Evolutionary conservation across 768 basidiomycete genomes (phyloP), one percentile per base, ranked within the genome.

Genomic region (Russula vinacea): DNA sequence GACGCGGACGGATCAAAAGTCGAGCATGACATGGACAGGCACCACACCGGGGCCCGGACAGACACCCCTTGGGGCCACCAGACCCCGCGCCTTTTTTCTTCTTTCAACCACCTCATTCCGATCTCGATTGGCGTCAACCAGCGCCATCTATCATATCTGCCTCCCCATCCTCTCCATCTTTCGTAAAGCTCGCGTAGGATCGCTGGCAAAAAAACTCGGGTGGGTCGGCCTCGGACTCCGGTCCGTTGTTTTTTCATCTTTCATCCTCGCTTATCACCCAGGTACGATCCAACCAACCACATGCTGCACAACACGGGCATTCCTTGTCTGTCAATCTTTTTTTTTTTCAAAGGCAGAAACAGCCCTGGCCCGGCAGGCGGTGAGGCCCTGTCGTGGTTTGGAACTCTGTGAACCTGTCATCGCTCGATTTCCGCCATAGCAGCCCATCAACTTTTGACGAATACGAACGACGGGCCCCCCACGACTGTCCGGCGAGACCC

Each of bases 51-150:
- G n/a, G n/a, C n/a, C n/a, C 29, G 29, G 29, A 29, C 35, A 35
- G 35, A 10, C 35, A 24, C 5, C 11, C 19, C 19, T 44, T n/a
- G 9, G n/a, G 19, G 44, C n/a, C n/a, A n/a, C 19, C 19, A 45
- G 11, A 42, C 40, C 40, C 40, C 17, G 40, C 17, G 13, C 14
- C 13, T 16, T 5, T 42, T 42, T 17, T 42, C 17, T 42, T 42
- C 40, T 42, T 35, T 7, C 35, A 35, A 35, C 35, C 35, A 35
- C 35, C 35, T 35, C 35, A 10, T 1, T 16, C 40, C 9, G 42
- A 45, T 54, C 53, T 29, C 9, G 60, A 62, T 62, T 54, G 60
- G 54, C 24, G 45, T 54, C 44, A 8, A 35, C 22, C 33, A 49
- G 6, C 39, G 45, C 8, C 5, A 4, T 44, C 44, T 10, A 45